Percentiles rank a stretch among this genome's conserved stretches.
phyloP scores from a whole-genome alignment of 2,329 filamentous ascomycete species.

The Xylariales sp. region DNA sequence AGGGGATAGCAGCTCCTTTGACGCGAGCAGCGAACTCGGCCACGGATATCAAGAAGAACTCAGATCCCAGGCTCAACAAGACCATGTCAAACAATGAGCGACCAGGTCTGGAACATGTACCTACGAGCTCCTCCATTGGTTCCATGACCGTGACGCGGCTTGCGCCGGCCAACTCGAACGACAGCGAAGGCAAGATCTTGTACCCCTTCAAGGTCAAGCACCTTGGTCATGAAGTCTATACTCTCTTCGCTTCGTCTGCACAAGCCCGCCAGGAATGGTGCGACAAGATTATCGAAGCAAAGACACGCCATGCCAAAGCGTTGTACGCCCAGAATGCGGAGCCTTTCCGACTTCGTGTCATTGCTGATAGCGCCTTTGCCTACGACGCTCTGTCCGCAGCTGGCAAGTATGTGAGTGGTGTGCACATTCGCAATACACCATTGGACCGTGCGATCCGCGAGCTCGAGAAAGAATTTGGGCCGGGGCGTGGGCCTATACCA shows the following conservation, averaged over 20 bases:
- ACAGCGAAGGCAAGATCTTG: slow-evolving; percentile 76
- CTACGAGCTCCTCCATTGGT: slow-evolving; percentile 61
- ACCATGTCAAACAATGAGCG: slow-evolving; percentile 47
- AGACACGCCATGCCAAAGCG: slow-evolving; percentile 86
- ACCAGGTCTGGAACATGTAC: slow-evolving; percentile 61
- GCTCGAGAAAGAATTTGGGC: slow-evolving; percentile 73
- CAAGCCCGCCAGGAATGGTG: slow-evolving; percentile 84
- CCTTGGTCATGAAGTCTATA: slow-evolving; percentile 89
- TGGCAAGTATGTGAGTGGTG: slow-evolving; percentile 54
- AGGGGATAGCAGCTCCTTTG: slow-evolving; percentile 63
- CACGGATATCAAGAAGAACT: slow-evolving; percentile 42
- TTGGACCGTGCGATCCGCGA: slow-evolving; percentile 87
- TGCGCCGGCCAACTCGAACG: slow-evolving; percentile 45
- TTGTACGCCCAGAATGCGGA: slow-evolving; percentile 91
- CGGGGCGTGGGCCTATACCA: slow-evolving; percentile 64
- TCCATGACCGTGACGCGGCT: slow-evolving; percentile 43
- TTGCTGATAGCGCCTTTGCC: slow-evolving; percentile 88
- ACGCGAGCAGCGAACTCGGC: slow-evolving; percentile 58
- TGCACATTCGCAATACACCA: slow-evolving; percentile 85
- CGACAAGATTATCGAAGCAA: slow-evolving; percentile 88
- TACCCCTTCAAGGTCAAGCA: slow-evolving; percentile 97
- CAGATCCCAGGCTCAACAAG: slow-evolving; percentile 40
- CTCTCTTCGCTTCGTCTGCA: slow-evolving; percentile 75
- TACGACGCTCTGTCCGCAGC: slow-evolving; percentile 62
- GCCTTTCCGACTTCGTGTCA: slow-evolving; percentile 85